Base-by-base conservation (phyloP, 2,329 filamentous ascomycete genomes). In the Aureobasidium zeae region DNA sequence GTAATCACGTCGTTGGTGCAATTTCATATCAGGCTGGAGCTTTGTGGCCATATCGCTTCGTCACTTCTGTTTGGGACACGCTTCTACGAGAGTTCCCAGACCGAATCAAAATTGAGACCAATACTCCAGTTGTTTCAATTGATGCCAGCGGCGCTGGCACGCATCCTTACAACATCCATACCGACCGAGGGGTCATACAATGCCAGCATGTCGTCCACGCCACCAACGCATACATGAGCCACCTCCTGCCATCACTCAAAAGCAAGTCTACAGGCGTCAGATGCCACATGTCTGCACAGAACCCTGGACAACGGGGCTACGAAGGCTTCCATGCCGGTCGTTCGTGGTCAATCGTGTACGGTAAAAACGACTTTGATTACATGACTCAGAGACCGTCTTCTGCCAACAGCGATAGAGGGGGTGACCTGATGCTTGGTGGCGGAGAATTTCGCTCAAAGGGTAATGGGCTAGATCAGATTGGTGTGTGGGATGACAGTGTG, bases 21-120 rank as follows among this genome's bases (percentile, higher is more conserved):
- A 3, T 21, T n/a, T 21, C 35, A 2, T 39, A 39, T 3, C 7
- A 31, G 3, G 26, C 36, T 16, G 36, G 36, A 17, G 36, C 36
- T 22, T 11, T 39, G 6, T 39, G 36, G 26, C 36, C 36, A 8
- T 39, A 39, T 31, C 12, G 36, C 6, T 22, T 39, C 8, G 36
- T 39, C 9, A 39, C 36, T 2, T 22, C 36, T 5, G 5, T 39
- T 13, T 31, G 36, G 36, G 24, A 31, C n/a, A 17, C 12, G 5
- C 36, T 39, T 4, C 8, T 31, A 2, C 9, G 17, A 3, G 19
- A 31, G 1, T 31, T 13, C 17, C 26, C 26, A 6, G 8, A 17
- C 3, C 29, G 45, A 8, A 24, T 55, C 1, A 57, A 56, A 10
- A 35, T 59, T 1, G 55, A 59, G 33, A 53, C 57, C 16, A 48